These are phyloP conservation scores for Penicillium diatomitis DNA, from an alignment of 495 filamentous ascomycete genomes.

Conservation along the genomic window DNA sequence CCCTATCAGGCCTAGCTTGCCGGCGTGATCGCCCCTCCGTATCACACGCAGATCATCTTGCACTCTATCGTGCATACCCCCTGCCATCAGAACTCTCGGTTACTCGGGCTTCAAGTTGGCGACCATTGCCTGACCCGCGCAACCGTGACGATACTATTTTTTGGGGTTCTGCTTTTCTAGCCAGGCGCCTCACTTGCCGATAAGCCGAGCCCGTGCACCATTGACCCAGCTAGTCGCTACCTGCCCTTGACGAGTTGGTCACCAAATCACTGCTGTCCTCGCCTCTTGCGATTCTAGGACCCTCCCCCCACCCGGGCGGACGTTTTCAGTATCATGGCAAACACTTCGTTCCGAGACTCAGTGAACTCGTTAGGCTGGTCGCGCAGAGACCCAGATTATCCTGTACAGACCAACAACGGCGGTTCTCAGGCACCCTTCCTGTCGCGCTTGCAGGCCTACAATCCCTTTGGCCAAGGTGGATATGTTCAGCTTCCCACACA, in stretches of 20 bases:
- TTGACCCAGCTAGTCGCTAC: neutral
- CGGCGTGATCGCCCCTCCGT: slow-evolving; percentile 10
- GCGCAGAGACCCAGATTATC: slow-evolving; percentile 70
- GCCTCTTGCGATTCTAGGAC: too few species aligned
- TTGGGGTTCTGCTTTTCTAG: slow-evolving; percentile 10
- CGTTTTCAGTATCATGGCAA: slow-evolving; percentile 56
- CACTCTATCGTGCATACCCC: slow-evolving; percentile 43
- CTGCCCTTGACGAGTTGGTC: neutral
- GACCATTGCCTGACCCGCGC: neutral
- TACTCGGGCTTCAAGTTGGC: too few species aligned
- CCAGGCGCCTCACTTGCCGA: slow-evolving; percentile 19
- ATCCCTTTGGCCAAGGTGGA: slow-evolving; percentile 80
- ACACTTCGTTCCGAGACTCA: slow-evolving; percentile 79
- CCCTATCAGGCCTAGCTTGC: slow-evolving; percentile 10
- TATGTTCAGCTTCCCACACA: slow-evolving; percentile 86
- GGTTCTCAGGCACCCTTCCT: slow-evolving; percentile 60
- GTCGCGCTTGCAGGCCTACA: slow-evolving; percentile 72
- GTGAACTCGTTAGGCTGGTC: slow-evolving; percentile 96
- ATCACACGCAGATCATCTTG: slow-evolving; percentile 46
- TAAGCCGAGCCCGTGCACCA: slow-evolving; percentile 11
- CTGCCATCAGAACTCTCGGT: slow-evolving; percentile 7
- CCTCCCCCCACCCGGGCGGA: too few species aligned
- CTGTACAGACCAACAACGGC: slow-evolving; percentile 70
- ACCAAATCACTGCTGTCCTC: too few species aligned
- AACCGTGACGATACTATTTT: neutral